These are phyloP conservation scores for Curvularia sp. DNA, from an alignment of 2,329 filamentous ascomycete species.

Conservation along the genomic window DNA sequence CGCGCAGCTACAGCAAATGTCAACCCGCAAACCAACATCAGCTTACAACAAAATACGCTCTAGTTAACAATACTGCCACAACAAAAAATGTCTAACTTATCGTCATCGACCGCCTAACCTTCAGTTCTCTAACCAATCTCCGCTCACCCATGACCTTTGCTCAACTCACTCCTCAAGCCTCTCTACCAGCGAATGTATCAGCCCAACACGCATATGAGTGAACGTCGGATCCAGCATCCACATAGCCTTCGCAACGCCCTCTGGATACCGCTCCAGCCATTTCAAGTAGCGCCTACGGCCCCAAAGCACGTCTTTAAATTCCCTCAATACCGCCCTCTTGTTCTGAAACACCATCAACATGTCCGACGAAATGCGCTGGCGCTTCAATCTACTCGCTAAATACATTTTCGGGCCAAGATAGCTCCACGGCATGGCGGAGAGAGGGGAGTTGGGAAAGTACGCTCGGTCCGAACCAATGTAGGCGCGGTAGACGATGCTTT, in stretches of 20 bases:
- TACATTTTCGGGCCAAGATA: not conserved
- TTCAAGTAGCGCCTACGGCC: conserved; percentile 1
- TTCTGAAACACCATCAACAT: conserved; percentile 4
- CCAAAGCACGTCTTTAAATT: not conserved
- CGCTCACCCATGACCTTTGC: too few species aligned
- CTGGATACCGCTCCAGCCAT: not conserved
- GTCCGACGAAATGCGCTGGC: not conserved
- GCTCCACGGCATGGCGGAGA: not conserved
- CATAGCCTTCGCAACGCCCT: not conserved
- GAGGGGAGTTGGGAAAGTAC: not conserved
- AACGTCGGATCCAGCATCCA: not conserved
- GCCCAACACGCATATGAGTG: not conserved
- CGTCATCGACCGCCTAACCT: not conserved
- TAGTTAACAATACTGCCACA: not conserved
- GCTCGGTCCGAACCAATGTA: not conserved
- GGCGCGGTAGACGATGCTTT: not conserved
- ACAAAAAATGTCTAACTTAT: not conserved
- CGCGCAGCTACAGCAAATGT: not conserved
- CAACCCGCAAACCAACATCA: not conserved
- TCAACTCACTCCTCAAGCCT: not conserved
- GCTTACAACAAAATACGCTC: not conserved
- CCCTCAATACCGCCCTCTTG: not conserved
- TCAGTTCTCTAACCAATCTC: not conserved
- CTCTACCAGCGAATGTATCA: not conserved
- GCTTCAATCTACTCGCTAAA: not conserved